Evolutionary conservation across 768 basidiomycete genomes (phyloP), one percentile per base, ranked within the genome.

Genomic region (Phanerochaete carnosa): DNA sequence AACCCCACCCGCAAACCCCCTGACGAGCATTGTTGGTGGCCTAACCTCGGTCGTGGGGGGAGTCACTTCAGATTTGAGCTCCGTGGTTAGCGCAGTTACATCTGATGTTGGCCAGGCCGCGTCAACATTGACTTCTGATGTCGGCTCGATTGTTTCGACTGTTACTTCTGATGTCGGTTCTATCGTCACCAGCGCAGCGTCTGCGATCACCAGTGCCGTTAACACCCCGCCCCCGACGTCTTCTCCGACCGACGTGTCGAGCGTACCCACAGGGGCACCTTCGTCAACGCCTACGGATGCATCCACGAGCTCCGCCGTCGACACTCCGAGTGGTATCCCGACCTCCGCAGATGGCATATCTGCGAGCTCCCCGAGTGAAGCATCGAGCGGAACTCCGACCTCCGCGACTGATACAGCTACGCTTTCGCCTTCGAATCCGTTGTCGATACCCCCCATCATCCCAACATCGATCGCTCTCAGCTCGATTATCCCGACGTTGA

Each of bases 21-120:
- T 33, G 46, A 25, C 33, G 30, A 33, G 55, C 22, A 71, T 69
- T 16, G 62, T 71, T 32, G 63, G 65, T 9, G 60, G 25, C 33
- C 57, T 64, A 33, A 69, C 68, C 37, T 72, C 32, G 32, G 37
- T 37, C 11, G 29, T 55, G 6, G 54, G 54, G 23, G n/a, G 30
- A 9, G 33, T 57, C 26, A 58, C 57, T 7, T 59, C 58, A 11
- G 51, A 39, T 53, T n/a, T 59, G 19, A 28, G 58, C 12, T 45
- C 39, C 23, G 26, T 29, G 3, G 9, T 52, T n/a, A 52, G 49
- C 26, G 11, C 11, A 22, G 53, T 37, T 13, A 55, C 32, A 9
- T 51, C 49, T 15, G 49, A 26, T 33, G 8, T 54, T n/a, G 11
- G 30, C 16, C 22, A 16, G 23, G 35, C 16, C 54, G 29, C 25